Conservation (phyloP, 768 basidiomycete species). For the Calocybe cyanea region DNA sequence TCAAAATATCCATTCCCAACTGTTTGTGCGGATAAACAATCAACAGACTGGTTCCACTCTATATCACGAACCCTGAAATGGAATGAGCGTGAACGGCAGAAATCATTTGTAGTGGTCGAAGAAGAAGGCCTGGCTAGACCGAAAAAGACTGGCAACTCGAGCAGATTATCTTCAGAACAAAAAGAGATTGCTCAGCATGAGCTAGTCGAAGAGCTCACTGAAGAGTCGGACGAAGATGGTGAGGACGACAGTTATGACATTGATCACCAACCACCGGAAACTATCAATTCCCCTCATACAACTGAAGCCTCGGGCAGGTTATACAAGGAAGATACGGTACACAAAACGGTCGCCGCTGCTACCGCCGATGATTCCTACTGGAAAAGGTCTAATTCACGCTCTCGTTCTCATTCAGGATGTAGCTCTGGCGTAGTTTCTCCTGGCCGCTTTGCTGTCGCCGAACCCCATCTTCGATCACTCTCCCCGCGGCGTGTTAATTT, state of each 20-base stretch:
- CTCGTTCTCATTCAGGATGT: conserved; percentile 37
- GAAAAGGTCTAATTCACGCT: conserved; percentile 40
- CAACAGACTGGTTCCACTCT: conserved; percentile 97
- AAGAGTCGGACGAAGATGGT: conserved; percentile 41
- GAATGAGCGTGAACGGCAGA: conserved; percentile 98
- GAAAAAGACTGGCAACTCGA: conserved; percentile 30
- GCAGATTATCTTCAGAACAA: conserved; percentile 11
- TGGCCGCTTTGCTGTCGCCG: conserved; percentile 50
- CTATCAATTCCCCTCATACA: conserved; percentile 12
- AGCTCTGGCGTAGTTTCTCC: conserved; percentile 64
- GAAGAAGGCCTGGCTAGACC: conserved; percentile 62
- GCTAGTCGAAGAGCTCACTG: conserved; percentile 13
- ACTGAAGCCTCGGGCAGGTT: conserved; percentile 11
- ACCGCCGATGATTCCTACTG: conserved; percentile 28
- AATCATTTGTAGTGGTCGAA: conserved; percentile 97
- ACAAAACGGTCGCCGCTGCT: conserved; percentile 26
- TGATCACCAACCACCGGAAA: conserved; percentile 77
- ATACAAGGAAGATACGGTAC: conserved; percentile 27
- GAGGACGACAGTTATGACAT: conserved; percentile 81
- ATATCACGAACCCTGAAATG: conserved; percentile 97
- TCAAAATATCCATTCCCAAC: conserved; percentile 98
- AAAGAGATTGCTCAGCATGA: conserved; percentile 11
- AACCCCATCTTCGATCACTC: conserved; percentile 43
- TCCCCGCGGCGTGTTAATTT: conserved; percentile 54
- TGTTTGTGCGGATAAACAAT: conserved; percentile 96